Evolutionary conservation across 129 eudicot genomes (phyloP).

Genomic region (Solidago caesia): DNA sequence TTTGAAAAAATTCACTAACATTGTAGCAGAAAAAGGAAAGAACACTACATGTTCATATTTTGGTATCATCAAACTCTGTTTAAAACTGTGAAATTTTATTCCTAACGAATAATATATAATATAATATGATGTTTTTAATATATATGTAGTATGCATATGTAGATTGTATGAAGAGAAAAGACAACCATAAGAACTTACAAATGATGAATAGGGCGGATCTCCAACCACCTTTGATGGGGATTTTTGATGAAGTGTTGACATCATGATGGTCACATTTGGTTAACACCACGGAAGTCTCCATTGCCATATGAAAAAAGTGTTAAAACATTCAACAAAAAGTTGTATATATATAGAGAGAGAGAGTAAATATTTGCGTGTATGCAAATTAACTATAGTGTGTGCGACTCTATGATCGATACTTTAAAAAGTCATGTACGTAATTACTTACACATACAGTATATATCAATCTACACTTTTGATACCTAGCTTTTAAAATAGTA

Average conservation of each 20-base stretch:
- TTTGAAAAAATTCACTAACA: too few species aligned
- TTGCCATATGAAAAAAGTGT: conserved; percentile 12
- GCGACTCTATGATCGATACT: too few species aligned
- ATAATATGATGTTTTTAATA: background rate
- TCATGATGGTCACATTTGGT: conserved; percentile 16
- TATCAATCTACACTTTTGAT: too few species aligned
- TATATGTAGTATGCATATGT: background rate
- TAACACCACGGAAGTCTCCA: conserved; percentile 22
- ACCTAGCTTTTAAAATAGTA: too few species aligned
- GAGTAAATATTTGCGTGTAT: background rate
- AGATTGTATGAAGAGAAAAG: background rate
- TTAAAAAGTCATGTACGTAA: too few species aligned
- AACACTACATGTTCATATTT: too few species aligned
- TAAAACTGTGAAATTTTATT: too few species aligned
- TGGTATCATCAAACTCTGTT: too few species aligned
- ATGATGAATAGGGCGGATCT: conserved; percentile 80
- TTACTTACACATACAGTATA: too few species aligned
- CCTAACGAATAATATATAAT: too few species aligned
- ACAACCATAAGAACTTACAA: conserved; percentile 31
- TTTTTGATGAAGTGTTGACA: conserved; percentile 18
- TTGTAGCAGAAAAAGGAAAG: too few species aligned
- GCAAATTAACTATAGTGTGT: too few species aligned
- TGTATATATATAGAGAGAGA: background rate
- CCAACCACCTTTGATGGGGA: conserved; percentile 61
- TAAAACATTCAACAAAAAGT: background rate